Evolutionary conservation across 805 yeast genomes (phyloP), one percentile per base, ranked within the genome.

Genomic region (Spathaspora sp.): DNA sequence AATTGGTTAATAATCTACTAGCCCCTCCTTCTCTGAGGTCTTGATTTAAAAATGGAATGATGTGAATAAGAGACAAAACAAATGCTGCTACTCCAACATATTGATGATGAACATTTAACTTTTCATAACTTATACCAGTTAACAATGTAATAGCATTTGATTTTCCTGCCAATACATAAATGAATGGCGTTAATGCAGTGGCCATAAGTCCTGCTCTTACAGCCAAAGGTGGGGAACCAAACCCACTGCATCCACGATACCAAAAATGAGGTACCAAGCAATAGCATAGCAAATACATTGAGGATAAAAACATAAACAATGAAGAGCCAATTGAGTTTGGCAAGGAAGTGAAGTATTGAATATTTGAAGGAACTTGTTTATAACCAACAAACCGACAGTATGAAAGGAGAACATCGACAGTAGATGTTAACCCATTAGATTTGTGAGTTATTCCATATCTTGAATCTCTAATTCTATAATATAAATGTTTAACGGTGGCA

Each of bases 141-240:
- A 79, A 54, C 4, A 67, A 60, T 11, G 80, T 70, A 42, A 81
- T 71, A 49, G 79, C 57, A 59, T 81, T 82, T 5, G 79, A 60
- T 60, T 82, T 81, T 1, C 86, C 85, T 0, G 82, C 73, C 51
- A 81, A 59, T 2, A 79, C 66, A 49, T 74, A 72, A 39, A 80
- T 62, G 57, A 79, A 77, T 0, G 86, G 85, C 7, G 78, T 69
- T 44, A 80, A 63, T 0, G 82, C 81, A 31, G 73, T 65, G 1
- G 80, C 73, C 75, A 77, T 73, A 28, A 79, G 54, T 2, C 85
- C 85, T 1, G 84, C 68, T 46, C 86, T 62, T 1, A 78, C 75
- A 0, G 82, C 82, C 35, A 82, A 53, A 9, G 85, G 86, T n/a
- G 85, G 82, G 2, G 82, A 70, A 1, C 86, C 86, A 61, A 80